Percentiles rank a stretch among this genome's conserved stretches.
phyloP scores from a whole-genome alignment of 2,329 filamentous ascomycete genomes.

The Aspergillus candidus region DNA sequence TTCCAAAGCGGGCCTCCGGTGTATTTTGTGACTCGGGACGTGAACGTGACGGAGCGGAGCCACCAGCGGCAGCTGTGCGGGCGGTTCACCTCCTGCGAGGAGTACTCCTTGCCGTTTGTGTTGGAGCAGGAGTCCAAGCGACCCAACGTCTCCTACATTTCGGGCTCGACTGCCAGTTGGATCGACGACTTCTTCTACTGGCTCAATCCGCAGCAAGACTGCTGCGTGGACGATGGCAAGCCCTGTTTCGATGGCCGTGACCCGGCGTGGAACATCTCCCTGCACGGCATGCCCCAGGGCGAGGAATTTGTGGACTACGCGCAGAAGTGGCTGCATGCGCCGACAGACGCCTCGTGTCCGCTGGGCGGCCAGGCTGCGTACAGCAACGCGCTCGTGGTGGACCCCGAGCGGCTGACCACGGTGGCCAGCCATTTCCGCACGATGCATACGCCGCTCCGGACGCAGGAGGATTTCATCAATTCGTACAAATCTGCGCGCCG shows the following conservation, averaged over 20 bases:
- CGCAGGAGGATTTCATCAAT: constrained; percentile 85
- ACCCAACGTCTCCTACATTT: constrained; percentile 78
- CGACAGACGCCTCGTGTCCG: constrained; percentile 77
- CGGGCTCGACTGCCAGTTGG: constrained; percentile 87
- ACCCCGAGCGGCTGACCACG: constrained; percentile 60
- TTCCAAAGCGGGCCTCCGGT: constrained; percentile 88
- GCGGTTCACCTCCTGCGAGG: constrained; percentile 81
- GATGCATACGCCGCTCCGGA: constrained; percentile 76
- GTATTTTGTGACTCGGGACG: constrained; percentile 82
- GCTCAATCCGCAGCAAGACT: constrained; percentile 81
- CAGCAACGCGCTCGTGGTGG: constrained; percentile 73
- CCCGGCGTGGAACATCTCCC: constrained; percentile 81
- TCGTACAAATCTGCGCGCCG: constrained; percentile 85
- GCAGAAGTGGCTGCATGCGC: constrained; percentile 71
- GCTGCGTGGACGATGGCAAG: constrained; percentile 64
- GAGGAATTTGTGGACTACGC: constrained; percentile 86
- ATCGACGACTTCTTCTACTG: constrained; percentile 94
- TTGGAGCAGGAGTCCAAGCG: constrained; percentile 92
- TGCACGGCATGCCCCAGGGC: constrained; percentile 87
- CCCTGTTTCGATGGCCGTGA: constrained; percentile 73
- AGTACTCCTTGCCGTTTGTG: constrained; percentile 77
- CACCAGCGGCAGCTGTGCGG: constrained; percentile 86
- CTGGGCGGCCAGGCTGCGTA: constrained; percentile 86
- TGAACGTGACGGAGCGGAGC: constrained; percentile 68
- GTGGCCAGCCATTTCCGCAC: constrained; percentile 88